Evolutionary conservation across 73 alveolate genomes (phyloP), one percentile per base, ranked within the genome.

Genomic region (Urostyla sp.): DNA sequence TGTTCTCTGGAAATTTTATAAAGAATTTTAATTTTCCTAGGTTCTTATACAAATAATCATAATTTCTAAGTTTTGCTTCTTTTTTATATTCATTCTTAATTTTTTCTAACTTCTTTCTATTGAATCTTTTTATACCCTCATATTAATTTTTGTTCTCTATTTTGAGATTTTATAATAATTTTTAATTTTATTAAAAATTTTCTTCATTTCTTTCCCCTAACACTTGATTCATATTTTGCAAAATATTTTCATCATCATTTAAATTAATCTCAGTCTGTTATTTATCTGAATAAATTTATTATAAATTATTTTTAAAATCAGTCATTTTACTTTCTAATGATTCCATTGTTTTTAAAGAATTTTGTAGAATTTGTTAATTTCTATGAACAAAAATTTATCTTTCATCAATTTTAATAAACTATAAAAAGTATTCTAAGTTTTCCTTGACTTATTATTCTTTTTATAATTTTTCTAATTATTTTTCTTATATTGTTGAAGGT

Each of bases 1-100:
- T 36, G 27, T 37, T 40, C 4, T 26, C 32, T 5, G 89, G 89
- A 54, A 57, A 77, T 26, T 77, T 60, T 32, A 38, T 61, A 44
- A 77, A 77, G 73, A 77, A 77, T 28, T 59, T 60, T 18, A 77
- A 40, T 21, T 37, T 6, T 15, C 32, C 37, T 11, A 77, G 27
- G 5, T 21, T 36, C 31, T 43, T 13, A 27, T 46, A 45, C 0
- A 77, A 60, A 0, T 46, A 7, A 21, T 63, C 18, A 16, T 8
- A 43, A 48, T 63, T 30, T 34, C 60, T n/a, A 21, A 43, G 79
- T 43, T n/a, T 3, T 13, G 23, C 61, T 38, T 57, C 49, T 7
- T 38, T 6, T 43, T 63, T 21, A 21, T n/a, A 34, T 35, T 59
- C 11, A 5, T 63, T 48, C 3, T 43, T 10, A n/a, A 63, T 30